Base-by-base conservation (phyloP, 257 asterid genomes). In the Verbena officinalis region DNA sequence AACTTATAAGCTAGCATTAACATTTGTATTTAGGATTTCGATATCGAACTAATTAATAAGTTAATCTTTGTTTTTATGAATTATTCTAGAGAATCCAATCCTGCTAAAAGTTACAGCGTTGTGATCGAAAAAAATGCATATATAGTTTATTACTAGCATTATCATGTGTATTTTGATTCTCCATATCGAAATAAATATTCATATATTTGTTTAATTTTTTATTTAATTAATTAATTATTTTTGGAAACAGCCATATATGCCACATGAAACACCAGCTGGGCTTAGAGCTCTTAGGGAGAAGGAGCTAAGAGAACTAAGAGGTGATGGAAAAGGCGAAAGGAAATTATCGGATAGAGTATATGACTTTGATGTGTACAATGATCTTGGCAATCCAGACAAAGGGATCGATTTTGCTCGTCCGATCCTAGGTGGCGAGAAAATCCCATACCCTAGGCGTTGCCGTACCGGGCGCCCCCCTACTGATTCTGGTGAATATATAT, bases 351-450 rank as follows among this genome's bases (percentile, higher is more conserved):
- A 94, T 59, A 79, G 99, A 72, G 36, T 88, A 30, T 94, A 90
- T 49, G 99, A 90, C 76, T 94, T 72, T 46, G 98, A 83, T 64
- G 80, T 75, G 36, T 94, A 94, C 78, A 90, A 90, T 44, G 98
- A 94, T 77, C 85, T 94, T 13, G 99, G 99, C 1, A 94, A 94
- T 75, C 99, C 98, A 0, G 99, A 94, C 60, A 86, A 74, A 39
- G 96, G 96, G 40, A 78, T 78, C 16, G 99, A 94, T 22, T 85
- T 34, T 31, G 96, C 91, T 69, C 88, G 99, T 11, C 98, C 98
- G 0, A 21, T 33, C 1, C 86, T 90, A 5, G 98, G 99, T 0
- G 98, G 99, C 4, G 73, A 78, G 9, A 59, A 72, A 33, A 83
- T 77, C 9, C 91, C 98, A 0, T 94, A 84, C 63, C 96, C 99